A percentile compares a stretch with the other conserved stretches of the same genome.
Evolutionary conservation across 805 yeast genomes (phyloP).

Genomic region (Monosporozyma aerobia): DNA sequence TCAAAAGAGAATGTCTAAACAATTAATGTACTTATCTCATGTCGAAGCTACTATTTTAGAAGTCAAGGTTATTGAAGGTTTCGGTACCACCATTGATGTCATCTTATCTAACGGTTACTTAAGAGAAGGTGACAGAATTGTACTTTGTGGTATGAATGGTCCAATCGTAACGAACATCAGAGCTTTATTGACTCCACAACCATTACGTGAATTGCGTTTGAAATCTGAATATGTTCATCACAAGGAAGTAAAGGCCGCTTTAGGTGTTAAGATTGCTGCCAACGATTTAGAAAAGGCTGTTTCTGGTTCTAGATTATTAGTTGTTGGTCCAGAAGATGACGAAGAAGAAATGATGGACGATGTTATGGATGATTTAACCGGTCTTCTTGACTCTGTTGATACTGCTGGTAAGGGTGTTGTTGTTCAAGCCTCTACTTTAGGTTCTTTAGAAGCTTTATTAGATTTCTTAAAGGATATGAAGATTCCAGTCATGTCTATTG

Average conservation of each 20-base stretch:
- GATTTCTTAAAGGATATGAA: slow-evolving; percentile 98
- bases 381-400: slow-evolving; percentile 89
- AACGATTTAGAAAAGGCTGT: slow-evolving; percentile 97
- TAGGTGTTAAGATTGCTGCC: slow-evolving; percentile 98
- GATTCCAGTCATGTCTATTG: slow-evolving; percentile 98
- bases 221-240: slow-evolving; percentile 95
- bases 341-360: slow-evolving; percentile 97
- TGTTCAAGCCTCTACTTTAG: slow-evolving; percentile 96
- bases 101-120: slow-evolving; percentile 93
- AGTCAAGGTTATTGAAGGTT: slow-evolving; percentile 96
- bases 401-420: slow-evolving; percentile 93
- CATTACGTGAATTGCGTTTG: slow-evolving; percentile 88
- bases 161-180: slow-evolving; percentile 95
- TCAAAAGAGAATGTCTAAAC: slow-evolving; percentile 97
- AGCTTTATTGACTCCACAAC: slow-evolving; percentile 96
- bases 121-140: slow-evolving; percentile 90
- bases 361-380: slow-evolving; percentile 96
- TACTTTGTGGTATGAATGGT: slow-evolving; percentile 95
- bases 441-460: slow-evolving; percentile 92
- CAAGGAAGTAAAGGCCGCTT: slow-evolving; percentile 96
- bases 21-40: slow-evolving; percentile 82
- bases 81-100: slow-evolving; percentile 97
- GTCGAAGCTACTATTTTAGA: slow-evolving; percentile 95
- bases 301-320: slow-evolving; percentile 93
- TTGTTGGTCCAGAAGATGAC: slow-evolving; percentile 94